Conservation (phyloP, 805 yeast species). For the Brettanomyces custersianus region DNA sequence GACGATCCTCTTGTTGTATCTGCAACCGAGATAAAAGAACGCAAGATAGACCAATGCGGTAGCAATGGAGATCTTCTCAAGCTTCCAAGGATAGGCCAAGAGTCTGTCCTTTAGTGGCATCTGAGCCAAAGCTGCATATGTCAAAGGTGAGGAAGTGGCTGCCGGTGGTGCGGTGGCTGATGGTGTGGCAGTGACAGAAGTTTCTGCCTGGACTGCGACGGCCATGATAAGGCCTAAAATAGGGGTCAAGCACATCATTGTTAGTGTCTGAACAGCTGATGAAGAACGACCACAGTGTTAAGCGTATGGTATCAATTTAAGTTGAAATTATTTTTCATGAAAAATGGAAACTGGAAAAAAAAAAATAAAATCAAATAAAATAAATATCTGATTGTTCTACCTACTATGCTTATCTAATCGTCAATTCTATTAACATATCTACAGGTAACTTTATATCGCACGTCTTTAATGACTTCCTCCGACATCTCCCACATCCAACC, state of each 20-base stretch:
- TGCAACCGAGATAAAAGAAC: conserved; percentile 50
- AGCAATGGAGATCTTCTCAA: conserved; percentile 52
- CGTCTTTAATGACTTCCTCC: conserved; percentile 29
- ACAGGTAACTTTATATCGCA: no score
- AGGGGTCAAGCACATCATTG: no score
- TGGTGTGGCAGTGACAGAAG: neutral
- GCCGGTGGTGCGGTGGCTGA: neutral
- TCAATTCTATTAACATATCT: neutral
- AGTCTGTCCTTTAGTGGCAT: conserved; percentile 56
- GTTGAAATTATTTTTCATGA: no score
- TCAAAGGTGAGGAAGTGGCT: conserved; percentile 11
- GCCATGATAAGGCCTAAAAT: no score
- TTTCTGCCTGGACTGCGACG: neutral
- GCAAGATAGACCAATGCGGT: conserved; percentile 40
- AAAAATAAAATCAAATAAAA: no score
- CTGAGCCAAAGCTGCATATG: conserved; percentile 45
- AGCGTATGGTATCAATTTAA: no score
- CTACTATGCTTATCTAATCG: no score
- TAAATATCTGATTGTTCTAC: no score
- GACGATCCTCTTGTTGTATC: conserved; percentile 49
- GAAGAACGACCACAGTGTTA: no score
- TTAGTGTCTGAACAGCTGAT: no score
- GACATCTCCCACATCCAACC: conserved; percentile 67
- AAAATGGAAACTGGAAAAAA: no score
- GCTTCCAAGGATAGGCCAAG: conserved; percentile 59